A percentile compares a stretch with the other conserved stretches of the same genome.
Evolutionary conservation across 1,284 basidiomycete species (phyloP).

Genomic region (Anthracocystis panici-leucophaei): DNA sequence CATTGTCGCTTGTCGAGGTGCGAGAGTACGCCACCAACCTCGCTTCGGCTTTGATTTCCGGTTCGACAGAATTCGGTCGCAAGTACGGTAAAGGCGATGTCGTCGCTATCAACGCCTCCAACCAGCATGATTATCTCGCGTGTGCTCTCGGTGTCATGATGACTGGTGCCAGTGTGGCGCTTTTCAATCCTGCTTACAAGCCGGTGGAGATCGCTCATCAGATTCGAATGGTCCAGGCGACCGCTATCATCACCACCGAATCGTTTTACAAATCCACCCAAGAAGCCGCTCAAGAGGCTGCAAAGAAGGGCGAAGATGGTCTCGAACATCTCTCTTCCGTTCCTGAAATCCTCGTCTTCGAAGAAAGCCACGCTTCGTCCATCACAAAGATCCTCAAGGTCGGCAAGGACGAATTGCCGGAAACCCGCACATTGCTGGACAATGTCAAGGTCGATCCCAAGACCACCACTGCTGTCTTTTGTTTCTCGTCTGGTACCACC

Average conservation of each 20-base stretch:
- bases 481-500: slow-evolving; percentile 67
- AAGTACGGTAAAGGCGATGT: slow-evolving; percentile 61
- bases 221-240: slow-evolving; percentile 57
- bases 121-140: slow-evolving; percentile 65
- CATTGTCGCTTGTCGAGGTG: slow-evolving; percentile 51
- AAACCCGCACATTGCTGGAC: slow-evolving; percentile 35
- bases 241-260: slow-evolving; percentile 52
- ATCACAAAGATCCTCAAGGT: slow-evolving; percentile 48
- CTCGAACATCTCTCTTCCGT: slow-evolving; percentile 28
- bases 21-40: slow-evolving; percentile 55
- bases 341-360: slow-evolving; percentile 57
- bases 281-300: slow-evolving; percentile 45
- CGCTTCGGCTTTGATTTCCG: slow-evolving; percentile 53
- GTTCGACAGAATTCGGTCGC: slow-evolving; percentile 36
- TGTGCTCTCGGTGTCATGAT: slow-evolving; percentile 62
- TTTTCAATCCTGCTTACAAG: slow-evolving; percentile 68
- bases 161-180: slow-evolving; percentile 59
- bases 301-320: slow-evolving; percentile 35
- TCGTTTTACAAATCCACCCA: slow-evolving; percentile 37
- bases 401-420: slow-evolving; percentile 38
- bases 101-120: slow-evolving; percentile 55
- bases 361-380: slow-evolving; percentile 54
- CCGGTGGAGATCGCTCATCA: slow-evolving; percentile 59
- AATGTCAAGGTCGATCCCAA: slow-evolving; percentile 45
- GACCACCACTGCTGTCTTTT: slow-evolving; percentile 57